Percentiles rank a stretch among this genome's conserved stretches.
Evolutionary conservation across 2,329 filamentous ascomycete species (phyloP).

Genomic region (Myriosclerotinia duriaeana): DNA sequence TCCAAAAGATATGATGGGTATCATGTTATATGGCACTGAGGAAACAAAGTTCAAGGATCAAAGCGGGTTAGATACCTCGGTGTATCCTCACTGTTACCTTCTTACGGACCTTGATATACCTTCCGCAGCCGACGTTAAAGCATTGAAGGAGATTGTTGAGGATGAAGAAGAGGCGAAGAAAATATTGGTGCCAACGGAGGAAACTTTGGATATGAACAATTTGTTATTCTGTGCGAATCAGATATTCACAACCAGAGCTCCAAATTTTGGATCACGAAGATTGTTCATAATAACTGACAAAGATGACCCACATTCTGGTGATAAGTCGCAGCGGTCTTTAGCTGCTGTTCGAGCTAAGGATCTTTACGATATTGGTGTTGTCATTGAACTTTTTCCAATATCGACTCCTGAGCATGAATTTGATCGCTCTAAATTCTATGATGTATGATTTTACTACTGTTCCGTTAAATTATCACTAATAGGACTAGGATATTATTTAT

Average conservation of each 20-base stretch:
- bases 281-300: conserved; percentile 97
- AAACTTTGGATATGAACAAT: conserved; percentile 78
- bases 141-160: conserved; percentile 71
- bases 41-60: conserved; percentile 76
- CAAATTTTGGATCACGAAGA: conserved; percentile 88
- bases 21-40: conserved; percentile 87
- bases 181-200: conserved; percentile 67
- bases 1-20: conserved; percentile 95
- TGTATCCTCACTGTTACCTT: conserved; percentile 90
- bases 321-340: conserved; percentile 70
- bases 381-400: conserved; percentile 91
- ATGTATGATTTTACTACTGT: conserved; percentile 55
- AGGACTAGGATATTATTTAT: conserved; percentile 80
- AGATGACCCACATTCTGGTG: conserved; percentile 74
- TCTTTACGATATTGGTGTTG: conserved; percentile 87
- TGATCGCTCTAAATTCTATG: conserved; percentile 83
- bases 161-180: conserved; percentile 70
- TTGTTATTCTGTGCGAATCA: conserved; percentile 94
- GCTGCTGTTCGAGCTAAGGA: conserved; percentile 90
- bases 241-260: conserved; percentile 90
- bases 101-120: conserved; percentile 86
- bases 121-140: conserved; percentile 81
- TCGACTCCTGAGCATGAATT: conserved; percentile 69
- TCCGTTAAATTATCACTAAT: conserved; percentile 29
- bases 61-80: conserved; percentile 52